Conservation (phyloP, 768 basidiomycete genomes). For the Rubroboletus satanas region DNA sequence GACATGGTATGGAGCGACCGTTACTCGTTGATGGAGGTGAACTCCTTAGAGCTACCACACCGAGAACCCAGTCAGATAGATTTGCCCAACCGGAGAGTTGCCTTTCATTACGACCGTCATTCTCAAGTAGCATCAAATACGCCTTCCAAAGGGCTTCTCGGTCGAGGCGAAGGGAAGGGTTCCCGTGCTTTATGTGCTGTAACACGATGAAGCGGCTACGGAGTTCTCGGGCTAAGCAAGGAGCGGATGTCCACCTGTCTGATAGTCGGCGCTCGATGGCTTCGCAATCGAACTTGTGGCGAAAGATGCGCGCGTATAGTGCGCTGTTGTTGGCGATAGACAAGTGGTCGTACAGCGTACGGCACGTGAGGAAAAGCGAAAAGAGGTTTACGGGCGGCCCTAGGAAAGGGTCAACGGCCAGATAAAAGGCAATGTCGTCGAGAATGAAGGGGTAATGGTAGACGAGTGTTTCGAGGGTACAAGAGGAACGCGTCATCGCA, state of each 20-base stretch:
- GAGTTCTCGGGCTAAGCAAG: slow-evolving; percentile 42
- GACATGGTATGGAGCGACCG: slow-evolving; percentile 17
- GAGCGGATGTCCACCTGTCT: slow-evolving; percentile 35
- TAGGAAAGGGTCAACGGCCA: slow-evolving; percentile 34
- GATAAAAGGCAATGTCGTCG: slow-evolving; percentile 42
- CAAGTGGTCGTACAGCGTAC: slow-evolving; percentile 34
- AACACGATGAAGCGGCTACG: slow-evolving; percentile 40
- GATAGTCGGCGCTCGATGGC: slow-evolving; percentile 40
- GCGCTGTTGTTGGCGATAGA: slow-evolving; percentile 34
- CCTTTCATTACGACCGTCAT: slow-evolving; percentile 43
- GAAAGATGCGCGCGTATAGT: slow-evolving; percentile 44
- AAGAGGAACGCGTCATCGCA: slow-evolving; percentile 3
- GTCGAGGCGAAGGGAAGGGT: slow-evolving; percentile 14
- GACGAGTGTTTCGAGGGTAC: slow-evolving; percentile 21
- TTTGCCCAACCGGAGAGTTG: slow-evolving; percentile 44
- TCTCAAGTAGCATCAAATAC: slow-evolving; percentile 53
- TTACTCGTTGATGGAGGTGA: neutral
- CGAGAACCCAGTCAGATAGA: slow-evolving; percentile 28
- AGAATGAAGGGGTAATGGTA: slow-evolving; percentile 17
- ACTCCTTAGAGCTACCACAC: slow-evolving; percentile 13
- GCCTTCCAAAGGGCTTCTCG: slow-evolving; percentile 50
- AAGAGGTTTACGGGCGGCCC: slow-evolving; percentile 43
- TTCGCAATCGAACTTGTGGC: slow-evolving; percentile 40
- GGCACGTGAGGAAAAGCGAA: slow-evolving; percentile 38
- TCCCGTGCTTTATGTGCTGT: slow-evolving; percentile 37